phyloP scores from a whole-genome alignment of 305 asterid genomes.

The Fraxinus sp. region DNA sequence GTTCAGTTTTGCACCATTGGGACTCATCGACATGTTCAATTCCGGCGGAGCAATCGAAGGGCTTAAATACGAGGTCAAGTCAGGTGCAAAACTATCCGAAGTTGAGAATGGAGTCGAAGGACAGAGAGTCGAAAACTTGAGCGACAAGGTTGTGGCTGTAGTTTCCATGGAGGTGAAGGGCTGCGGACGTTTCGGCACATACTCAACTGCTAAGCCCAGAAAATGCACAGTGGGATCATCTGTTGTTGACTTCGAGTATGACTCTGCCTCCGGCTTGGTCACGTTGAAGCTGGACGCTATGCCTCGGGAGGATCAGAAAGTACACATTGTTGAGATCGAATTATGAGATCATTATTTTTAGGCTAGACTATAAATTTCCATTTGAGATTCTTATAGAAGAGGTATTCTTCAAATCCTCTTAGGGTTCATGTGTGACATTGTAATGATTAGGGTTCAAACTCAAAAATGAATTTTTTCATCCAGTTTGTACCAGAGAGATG shows the following conservation, averaged over 20 bases:
- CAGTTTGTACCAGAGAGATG: neutral
- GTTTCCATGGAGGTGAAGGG: slow-evolving; percentile 50
- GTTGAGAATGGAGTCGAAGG: slow-evolving; percentile 20
- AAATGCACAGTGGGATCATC: slow-evolving; percentile 36
- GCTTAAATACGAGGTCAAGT: slow-evolving; percentile 31
- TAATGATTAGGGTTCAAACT: neutral
- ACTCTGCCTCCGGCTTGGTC: slow-evolving; percentile 40
- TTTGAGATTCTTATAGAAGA: neutral
- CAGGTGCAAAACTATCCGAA: slow-evolving; percentile 25
- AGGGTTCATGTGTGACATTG: neutral
- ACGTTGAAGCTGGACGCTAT: slow-evolving; percentile 35
- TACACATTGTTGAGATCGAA: slow-evolving; percentile 39
- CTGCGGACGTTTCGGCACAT: slow-evolving; percentile 52
- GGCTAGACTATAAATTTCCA: neutral
- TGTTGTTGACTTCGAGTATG: slow-evolving; percentile 40
- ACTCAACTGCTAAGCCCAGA: slow-evolving; percentile 51
- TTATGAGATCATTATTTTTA: slow-evolving; percentile 19
- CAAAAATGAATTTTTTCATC: neutral
- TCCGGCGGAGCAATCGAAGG: slow-evolving; percentile 52
- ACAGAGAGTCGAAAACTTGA: slow-evolving; percentile 32
- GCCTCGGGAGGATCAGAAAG: slow-evolving; percentile 40
- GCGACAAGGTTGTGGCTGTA: slow-evolving; percentile 35
- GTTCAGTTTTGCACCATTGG: slow-evolving; percentile 40
- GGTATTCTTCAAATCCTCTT: neutral
- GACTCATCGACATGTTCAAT: slow-evolving; percentile 46